phyloP scores from a whole-genome alignment of 805 yeast species.

The Saturnispora halmiae region DNA sequence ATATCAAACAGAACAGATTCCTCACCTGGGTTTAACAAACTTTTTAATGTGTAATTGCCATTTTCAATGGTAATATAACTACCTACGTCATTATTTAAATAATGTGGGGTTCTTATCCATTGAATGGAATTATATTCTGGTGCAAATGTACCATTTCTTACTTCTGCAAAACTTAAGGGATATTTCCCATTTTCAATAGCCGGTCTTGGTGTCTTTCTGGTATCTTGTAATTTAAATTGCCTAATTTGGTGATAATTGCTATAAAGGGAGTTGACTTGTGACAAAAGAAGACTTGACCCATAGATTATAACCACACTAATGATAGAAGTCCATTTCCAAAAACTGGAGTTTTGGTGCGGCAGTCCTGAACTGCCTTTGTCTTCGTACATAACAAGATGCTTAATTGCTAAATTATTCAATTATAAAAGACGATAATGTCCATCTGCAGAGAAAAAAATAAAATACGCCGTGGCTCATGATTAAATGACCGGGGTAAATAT shows the following conservation, averaged over 20 bases:
- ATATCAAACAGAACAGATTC: conserved; percentile 37
- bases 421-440: neutral
- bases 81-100: conserved; percentile 50
- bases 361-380: neutral
- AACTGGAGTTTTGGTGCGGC: neutral
- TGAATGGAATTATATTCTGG: conserved; percentile 51
- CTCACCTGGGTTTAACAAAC: conserved; percentile 36
- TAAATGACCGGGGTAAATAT: neutral
- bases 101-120: conserved; percentile 54
- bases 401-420: no score
- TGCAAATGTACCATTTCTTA: conserved; percentile 47
- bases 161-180: conserved; percentile 33
- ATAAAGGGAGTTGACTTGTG: conserved; percentile 8
- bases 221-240: neutral
- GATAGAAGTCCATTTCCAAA: conserved; percentile 6
- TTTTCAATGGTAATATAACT: conserved; percentile 47
- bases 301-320: conserved; percentile 14
- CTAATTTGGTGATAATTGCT: conserved; percentile 3
- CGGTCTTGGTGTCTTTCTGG: no score
- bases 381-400: neutral
- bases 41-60: conserved; percentile 47
- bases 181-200: conserved; percentile 15
- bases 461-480: neutral
- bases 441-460: neutral
- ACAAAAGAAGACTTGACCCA: conserved; percentile 19